These are phyloP conservation scores for Ilyonectria sp. DNA, from an alignment of 2,329 filamentous ascomycete species.

Conservation along the genomic window DNA sequence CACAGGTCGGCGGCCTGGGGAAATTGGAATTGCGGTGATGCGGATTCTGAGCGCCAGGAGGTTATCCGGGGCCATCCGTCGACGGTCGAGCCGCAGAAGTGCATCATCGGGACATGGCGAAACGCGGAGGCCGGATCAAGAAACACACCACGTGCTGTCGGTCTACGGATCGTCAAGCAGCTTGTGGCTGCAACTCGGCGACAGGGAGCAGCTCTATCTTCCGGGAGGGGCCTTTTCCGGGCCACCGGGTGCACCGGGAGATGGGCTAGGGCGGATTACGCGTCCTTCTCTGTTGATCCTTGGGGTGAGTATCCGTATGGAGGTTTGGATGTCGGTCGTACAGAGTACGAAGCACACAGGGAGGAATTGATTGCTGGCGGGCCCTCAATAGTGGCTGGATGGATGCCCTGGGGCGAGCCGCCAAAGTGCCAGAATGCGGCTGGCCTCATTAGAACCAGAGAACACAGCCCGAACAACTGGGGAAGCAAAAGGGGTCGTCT, in stretches of 20 bases:
- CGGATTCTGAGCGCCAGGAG: neutral
- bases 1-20: neutral
- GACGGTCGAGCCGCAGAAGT: neutral
- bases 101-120: neutral
- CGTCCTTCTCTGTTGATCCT: neutral
- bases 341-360: neutral
- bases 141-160: neutral
- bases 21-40: neutral
- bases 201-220: neutral
- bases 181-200: no score
- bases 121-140: constrained; percentile 1
- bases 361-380: neutral
- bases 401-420: neutral
- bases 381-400: neutral
- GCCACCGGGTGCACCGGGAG: constrained; percentile 4
- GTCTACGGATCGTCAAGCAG: neutral
- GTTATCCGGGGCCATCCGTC: neutral
- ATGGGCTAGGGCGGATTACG: neutral
- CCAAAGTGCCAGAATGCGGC: neutral
- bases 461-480: neutral
- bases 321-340: neutral
- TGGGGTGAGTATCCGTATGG: neutral
- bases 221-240: constrained; percentile 1
- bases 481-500: neutral
- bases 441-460: neutral